Percentiles rank a stretch among this genome's conserved stretches.
Evolutionary conservation across 352 stramenopile species (phyloP).

Genomic region (Phytophthora citricola): DNA sequence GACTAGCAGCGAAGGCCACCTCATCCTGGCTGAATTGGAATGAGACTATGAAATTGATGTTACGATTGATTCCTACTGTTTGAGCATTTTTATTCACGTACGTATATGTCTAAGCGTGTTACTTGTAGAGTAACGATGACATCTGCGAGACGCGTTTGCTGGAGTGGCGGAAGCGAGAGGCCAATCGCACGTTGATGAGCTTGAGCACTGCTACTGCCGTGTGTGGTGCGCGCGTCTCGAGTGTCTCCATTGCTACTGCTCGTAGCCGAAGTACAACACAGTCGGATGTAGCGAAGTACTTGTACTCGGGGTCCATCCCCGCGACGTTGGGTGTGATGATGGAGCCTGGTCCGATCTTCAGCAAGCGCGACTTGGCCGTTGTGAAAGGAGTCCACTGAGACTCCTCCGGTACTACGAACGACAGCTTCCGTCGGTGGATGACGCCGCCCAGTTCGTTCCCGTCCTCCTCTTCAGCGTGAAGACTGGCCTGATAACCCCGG

Average conservation of each 20-base stretch:
- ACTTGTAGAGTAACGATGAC: slow-evolving; percentile 83
- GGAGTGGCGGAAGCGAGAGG: slow-evolving; percentile 66
- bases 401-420: slow-evolving; percentile 51
- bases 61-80: slow-evolving; percentile 11
- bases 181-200: slow-evolving; percentile 67
- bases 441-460: slow-evolving; percentile 6
- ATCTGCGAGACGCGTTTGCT: slow-evolving; percentile 84
- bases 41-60: slow-evolving; percentile 26
- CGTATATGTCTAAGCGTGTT: slow-evolving; percentile 14
- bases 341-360: slow-evolving; percentile 79
- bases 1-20: slow-evolving; percentile 35
- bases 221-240: slow-evolving; percentile 65
- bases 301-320: slow-evolving; percentile 48
- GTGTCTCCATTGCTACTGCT: slow-evolving; percentile 55
- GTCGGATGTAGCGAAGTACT: slow-evolving; percentile 71
- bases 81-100: neutral
- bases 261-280: slow-evolving; percentile 74
- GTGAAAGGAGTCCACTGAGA: slow-evolving; percentile 73
- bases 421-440: slow-evolving; percentile 40
- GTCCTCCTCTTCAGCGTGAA: slow-evolving; percentile 12
- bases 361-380: slow-evolving; percentile 62
- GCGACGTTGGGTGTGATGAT: slow-evolving; percentile 71
- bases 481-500: slow-evolving; percentile 1
- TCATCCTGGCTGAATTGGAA: slow-evolving; percentile 13
- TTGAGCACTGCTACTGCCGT: slow-evolving; percentile 81